phyloP scores from a whole-genome alignment of 164 flowering plant species.

The Magnolia kwangsiensis region DNA sequence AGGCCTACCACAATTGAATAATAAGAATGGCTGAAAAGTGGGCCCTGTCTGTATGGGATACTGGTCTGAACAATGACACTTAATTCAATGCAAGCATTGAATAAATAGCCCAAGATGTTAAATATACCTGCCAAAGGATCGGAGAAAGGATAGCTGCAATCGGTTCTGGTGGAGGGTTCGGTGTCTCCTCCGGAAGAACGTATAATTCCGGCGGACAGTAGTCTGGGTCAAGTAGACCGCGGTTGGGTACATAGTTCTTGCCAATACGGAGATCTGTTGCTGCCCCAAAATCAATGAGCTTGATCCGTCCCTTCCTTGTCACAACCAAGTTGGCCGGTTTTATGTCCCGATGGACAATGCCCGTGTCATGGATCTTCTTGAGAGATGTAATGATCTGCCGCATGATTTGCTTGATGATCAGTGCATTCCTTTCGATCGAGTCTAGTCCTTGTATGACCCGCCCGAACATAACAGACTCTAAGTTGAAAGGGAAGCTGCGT shows the following conservation, averaged over 20 bases:
- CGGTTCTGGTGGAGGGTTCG: slow-evolving; percentile 93
- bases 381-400: slow-evolving; percentile 89
- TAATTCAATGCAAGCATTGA: no score
- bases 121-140: slow-evolving; percentile 80
- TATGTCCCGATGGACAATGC: slow-evolving; percentile 92
- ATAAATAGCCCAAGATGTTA: not conserved
- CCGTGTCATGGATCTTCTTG: slow-evolving; percentile 87
- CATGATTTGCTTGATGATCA: slow-evolving; percentile 92
- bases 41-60: no score
- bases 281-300: slow-evolving; percentile 97
- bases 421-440: slow-evolving; percentile 60
- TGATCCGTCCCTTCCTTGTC: slow-evolving; percentile 80
- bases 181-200: slow-evolving; percentile 97
- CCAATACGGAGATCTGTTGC: slow-evolving; percentile 95
- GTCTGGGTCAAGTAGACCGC: slow-evolving; percentile 79
- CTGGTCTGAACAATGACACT: no score
- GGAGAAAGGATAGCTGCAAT: slow-evolving; percentile 93
- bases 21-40: no score
- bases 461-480: slow-evolving; percentile 89
- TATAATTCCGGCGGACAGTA: slow-evolving; percentile 93
- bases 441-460: slow-evolving; percentile 69
- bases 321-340: slow-evolving; percentile 97
- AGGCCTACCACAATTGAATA: no score
- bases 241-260: slow-evolving; percentile 78
- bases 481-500: slow-evolving; percentile 78